Conservation (phyloP, 2,329 filamentous ascomycete species). For the Ascomycota sp. region DNA sequence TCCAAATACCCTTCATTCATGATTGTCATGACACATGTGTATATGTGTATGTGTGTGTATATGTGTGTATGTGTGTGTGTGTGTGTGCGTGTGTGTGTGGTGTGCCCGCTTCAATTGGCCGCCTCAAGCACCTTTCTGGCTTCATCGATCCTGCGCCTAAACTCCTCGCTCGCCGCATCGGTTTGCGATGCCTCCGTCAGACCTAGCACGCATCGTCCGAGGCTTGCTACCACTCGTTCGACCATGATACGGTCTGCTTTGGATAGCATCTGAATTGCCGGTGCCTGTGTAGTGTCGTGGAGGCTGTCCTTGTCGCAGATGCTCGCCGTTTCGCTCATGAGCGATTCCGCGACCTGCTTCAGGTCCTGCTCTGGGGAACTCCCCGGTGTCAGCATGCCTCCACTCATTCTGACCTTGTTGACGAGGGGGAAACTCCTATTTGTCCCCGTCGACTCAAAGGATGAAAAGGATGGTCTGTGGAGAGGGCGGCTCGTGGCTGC, state of each 20-base stretch:
- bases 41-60: too few species aligned
- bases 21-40: too few species aligned
- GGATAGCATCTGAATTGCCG: conserved; percentile 23
- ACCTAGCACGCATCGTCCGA: conserved; percentile 37
- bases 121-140: conserved; percentile 55
- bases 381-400: conserved; percentile 23
- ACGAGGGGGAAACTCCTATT: conserved; percentile 40
- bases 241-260: conserved; percentile 37
- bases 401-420: conserved; percentile 24
- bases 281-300: conserved; percentile 11
- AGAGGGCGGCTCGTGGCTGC: conserved; percentile 13
- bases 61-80: too few species aligned
- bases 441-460: conserved; percentile 34
- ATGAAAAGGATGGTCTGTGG: conserved; percentile 34
- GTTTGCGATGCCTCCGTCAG: conserved; percentile 30
- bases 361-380: conserved; percentile 27
- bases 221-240: conserved; percentile 33
- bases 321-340: conserved; percentile 25
- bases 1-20: too few species aligned
- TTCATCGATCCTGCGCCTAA: conserved; percentile 50
- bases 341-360: conserved; percentile 22
- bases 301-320: conserved; percentile 15
- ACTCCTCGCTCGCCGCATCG: conserved; percentile 36
- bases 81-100: not conserved
- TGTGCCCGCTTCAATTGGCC: conserved; percentile 4